Base-by-base conservation (phyloP, 1,139 yeast species). In the Waltiozyma sp. region DNA sequence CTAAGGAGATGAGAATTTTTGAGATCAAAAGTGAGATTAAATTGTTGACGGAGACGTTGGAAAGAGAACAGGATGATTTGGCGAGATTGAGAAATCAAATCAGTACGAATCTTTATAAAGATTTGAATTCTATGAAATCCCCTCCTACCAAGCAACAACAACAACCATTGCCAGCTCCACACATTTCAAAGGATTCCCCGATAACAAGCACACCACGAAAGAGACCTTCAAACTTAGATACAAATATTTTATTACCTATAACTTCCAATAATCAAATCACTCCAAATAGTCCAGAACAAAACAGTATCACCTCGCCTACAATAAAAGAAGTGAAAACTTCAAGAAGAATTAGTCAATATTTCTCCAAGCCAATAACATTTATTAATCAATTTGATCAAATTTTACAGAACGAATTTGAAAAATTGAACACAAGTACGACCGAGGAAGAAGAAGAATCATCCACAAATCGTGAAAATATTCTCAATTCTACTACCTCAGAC, bases 361-460 rank as follows among this genome's bases (percentile, higher is more conserved):
- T 69, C 68, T 50, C 68, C 3, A 80, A 75, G 51, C 86, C 89
- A 1, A 65, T 81, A 40, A 73, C 69, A 38, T 66, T 80, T 45
- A 68, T 82, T 38, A 85, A 79, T 51, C 87, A 79, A 48, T 72
- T 82, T 54, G 91, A 82, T 58, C 74, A 73, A 41, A 68, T 80
- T 62, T 63, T 82, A 26, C 86, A 77, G 55, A 72, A 69, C 45
- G 89, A 81, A 56, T 68, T 82, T 49, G 89, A 81, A 52, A 69
- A 74, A 57, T 61, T 77, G 19, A 60, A 51, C 26, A 50, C 36
- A 18, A 33, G 14, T 9, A 33, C 21, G 3, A 10, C 26, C 4
- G 26, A 36, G 7, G 38, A 19, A 9, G 38, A 50, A 38, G 53
- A 53, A n/a, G 21, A 13, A 13, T 11, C 13, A 16, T 18, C 36